Conservation (phyloP, 140 eudicot species). For the Ambrosia hybrid region DNA sequence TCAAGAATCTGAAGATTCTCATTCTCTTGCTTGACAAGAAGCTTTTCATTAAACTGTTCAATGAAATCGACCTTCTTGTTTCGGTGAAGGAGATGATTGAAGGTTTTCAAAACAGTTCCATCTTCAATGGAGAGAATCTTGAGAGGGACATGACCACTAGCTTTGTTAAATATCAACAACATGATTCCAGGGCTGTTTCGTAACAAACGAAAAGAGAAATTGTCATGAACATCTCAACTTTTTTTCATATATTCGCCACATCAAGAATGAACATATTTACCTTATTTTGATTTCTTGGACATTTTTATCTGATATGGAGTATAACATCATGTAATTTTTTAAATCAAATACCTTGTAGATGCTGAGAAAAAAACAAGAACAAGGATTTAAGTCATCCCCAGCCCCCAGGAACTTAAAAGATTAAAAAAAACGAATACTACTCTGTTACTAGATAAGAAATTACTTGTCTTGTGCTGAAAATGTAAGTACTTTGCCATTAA, state of each 20-base stretch:
- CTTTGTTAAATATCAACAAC: constrained; percentile 78
- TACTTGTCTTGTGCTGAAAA: constrained; percentile 96
- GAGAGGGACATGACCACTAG: constrained; percentile 82
- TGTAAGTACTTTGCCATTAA: constrained; percentile 95
- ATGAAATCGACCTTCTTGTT: constrained; percentile 95
- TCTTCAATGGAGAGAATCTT: constrained; percentile 96
- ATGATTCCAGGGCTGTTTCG: constrained; percentile 86
- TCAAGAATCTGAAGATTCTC: constrained; percentile 94
- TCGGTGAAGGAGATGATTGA: constrained; percentile 87
- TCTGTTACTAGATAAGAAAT: background rate
- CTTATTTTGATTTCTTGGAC: constrained; percentile 94
- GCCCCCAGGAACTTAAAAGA: constrained; percentile 5
- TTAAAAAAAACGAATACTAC: background rate
- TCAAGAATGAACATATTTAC: constrained; percentile 32
- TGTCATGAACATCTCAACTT: background rate
- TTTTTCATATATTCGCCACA: background rate
- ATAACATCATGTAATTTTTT: constrained; percentile 92
- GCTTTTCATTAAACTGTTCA: constrained; percentile 93
- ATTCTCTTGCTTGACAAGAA: constrained; percentile 97
- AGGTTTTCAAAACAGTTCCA: constrained; percentile 88
- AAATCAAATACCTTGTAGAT: constrained; percentile 94
- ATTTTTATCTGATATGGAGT: constrained; percentile 91
- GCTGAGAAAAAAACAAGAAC: constrained; percentile 36
- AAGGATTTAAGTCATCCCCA: background rate
- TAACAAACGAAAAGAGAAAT: background rate